Evolutionary conservation across 2,329 filamentous ascomycete genomes (phyloP), one percentile per base, ranked within the genome.

Genomic region (Aspergillus puulaauensis): DNA sequence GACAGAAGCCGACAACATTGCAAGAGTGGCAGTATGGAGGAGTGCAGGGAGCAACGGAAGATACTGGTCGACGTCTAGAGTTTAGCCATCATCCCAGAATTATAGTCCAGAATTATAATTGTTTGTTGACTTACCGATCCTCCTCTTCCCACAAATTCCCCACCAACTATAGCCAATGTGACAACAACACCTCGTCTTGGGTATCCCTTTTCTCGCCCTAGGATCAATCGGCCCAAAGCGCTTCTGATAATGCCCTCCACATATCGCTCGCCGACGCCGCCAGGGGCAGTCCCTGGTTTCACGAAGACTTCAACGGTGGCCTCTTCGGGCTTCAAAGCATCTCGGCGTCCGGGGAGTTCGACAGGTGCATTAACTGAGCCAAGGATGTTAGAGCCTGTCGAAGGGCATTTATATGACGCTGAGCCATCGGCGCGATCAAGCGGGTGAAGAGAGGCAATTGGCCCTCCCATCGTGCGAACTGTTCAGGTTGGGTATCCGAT

Each of bases 281-380:
- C 91, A 46, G 95, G 87, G 15, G 93, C 93, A 62, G 89, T 87
- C 37, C 90, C 88, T 49, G 93, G 93, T 73, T 95, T 86, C 63
- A 99, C 85, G 71, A 93, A 87, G 57, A 99, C 90, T 75, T 98
- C 95, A 64, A 99, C 82, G 50, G 89, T 86, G 27, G 93, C 91
- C 78, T 97, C 92, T 75, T 96, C 93, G 7, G 95, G 90, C 64
- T 95, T 86, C 74, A 98, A 91, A 23, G 74, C 70, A 71, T 99
- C 93, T 68, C 91, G 86, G 68, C 93, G 86, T 66, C 87, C 74
- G 14, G 75, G 86, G 15, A 93, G 91, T 78, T 99, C 95, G 65
- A 98, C 86, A 15, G 95, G 95, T 0, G 93, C 95, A 75, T 96
- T 98, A 64, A 96, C 91, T 14, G 91, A 88, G 56, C 89, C 90